Percentiles rank a stretch among this genome's conserved stretches.
phyloP scores from a whole-genome alignment of 768 basidiomycete genomes.

The Boletus rubescentipes region DNA sequence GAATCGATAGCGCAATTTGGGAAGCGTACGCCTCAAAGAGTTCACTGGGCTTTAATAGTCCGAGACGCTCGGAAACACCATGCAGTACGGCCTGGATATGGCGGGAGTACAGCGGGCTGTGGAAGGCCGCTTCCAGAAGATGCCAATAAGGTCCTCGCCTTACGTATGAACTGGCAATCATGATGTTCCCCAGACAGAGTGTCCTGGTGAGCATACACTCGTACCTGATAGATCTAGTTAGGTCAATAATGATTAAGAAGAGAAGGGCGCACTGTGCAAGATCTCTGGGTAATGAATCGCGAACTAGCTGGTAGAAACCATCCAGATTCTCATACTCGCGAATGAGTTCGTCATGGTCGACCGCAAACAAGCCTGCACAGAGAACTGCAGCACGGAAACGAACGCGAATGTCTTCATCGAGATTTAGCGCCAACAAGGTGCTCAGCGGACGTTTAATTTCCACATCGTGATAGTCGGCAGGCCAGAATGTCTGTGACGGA shows the following conservation, averaged over 20 bases:
- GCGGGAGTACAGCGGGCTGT: slow-evolving; percentile 28
- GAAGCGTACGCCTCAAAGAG: slow-evolving; percentile 80
- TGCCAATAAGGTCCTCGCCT: slow-evolving; percentile 88
- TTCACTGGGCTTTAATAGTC: slow-evolving; percentile 53
- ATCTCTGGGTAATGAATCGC: slow-evolving; percentile 42
- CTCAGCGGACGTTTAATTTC: slow-evolving; percentile 39
- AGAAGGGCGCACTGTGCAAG: slow-evolving; percentile 46
- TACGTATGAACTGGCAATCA: slow-evolving; percentile 73
- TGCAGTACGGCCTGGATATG: slow-evolving; percentile 51
- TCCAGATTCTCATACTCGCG: slow-evolving; percentile 24
- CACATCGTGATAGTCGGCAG: slow-evolving; percentile 25
- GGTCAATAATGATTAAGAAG: neutral
- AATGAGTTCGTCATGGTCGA: slow-evolving; percentile 35
- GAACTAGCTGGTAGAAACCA: slow-evolving; percentile 47
- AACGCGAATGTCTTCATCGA: slow-evolving; percentile 81
- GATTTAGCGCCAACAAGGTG: slow-evolving; percentile 51
- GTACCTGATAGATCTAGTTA: slow-evolving; percentile 45
- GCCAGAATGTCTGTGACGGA: slow-evolving; percentile 53
- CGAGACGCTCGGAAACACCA: slow-evolving; percentile 66
- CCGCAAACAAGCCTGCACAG: slow-evolving; percentile 57
- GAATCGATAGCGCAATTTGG: slow-evolving; percentile 71
- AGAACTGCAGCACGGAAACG: slow-evolving; percentile 71
- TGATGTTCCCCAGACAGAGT: slow-evolving; percentile 70
- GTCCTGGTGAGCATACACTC: slow-evolving; percentile 76
- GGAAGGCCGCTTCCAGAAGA: slow-evolving; percentile 65